A percentile compares a stretch with the other conserved stretches of the same genome.
Evolutionary conservation across 2,329 filamentous ascomycete genomes (phyloP).

Genomic region (Phialocephala sp.): DNA sequence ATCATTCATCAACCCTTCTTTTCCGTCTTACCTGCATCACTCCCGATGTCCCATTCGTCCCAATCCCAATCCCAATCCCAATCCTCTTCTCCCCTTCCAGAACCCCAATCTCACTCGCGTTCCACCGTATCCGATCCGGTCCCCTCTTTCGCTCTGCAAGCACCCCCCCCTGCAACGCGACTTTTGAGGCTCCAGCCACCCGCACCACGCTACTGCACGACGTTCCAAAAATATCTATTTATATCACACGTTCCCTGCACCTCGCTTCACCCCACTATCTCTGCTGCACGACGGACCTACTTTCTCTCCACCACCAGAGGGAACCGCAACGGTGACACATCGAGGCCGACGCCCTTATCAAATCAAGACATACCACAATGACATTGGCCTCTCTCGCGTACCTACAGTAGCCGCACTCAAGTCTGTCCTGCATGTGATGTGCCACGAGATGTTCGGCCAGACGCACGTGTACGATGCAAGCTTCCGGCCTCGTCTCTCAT

Average conservation of each 20-base stretch:
- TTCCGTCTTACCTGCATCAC: constrained; percentile 9
- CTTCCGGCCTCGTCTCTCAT: not conserved
- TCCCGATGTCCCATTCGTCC: not conserved
- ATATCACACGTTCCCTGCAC: not conserved
- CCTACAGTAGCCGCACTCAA: no score
- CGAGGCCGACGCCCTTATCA: not conserved
- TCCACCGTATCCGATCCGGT: not conserved
- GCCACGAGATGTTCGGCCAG: not conserved
- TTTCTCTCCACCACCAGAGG: not conserved
- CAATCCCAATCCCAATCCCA: not conserved
- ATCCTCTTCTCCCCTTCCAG: not conserved
- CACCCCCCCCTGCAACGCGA: constrained; percentile 2
- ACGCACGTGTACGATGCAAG: constrained; percentile 3
- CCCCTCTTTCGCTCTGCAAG: not conserved
- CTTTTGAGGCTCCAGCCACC: constrained; percentile 28
- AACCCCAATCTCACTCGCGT: not conserved
- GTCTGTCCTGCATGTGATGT: not conserved
- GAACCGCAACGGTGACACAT: not conserved
- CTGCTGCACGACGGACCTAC: not conserved
- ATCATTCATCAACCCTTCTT: not conserved
- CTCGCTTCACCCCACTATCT: constrained; percentile 6
- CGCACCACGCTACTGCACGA: constrained; percentile 17
- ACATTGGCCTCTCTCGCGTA: no score
- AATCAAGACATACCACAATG: no score
- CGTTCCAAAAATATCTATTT: constrained; percentile 12